phyloP scores from a whole-genome alignment of 768 basidiomycete genomes.

The Cubamyces sp. region DNA sequence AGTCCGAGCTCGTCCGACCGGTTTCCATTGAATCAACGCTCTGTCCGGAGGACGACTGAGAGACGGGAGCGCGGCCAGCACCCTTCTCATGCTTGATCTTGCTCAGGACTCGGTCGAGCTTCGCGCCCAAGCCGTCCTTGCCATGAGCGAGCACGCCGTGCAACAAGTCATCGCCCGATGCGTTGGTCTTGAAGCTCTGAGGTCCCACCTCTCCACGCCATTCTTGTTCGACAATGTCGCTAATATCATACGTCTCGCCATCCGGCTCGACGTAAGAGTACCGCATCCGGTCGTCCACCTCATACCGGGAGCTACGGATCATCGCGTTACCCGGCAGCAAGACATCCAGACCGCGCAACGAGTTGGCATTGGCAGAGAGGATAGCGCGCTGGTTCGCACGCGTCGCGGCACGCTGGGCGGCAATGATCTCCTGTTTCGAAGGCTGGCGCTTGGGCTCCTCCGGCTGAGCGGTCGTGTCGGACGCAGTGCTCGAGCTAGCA shows the following conservation, averaged over 20 bases:
- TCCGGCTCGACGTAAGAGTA: slow-evolving; percentile 94
- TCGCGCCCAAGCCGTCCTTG: slow-evolving; percentile 66
- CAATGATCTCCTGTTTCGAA: slow-evolving; percentile 89
- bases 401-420: slow-evolving; percentile 85
- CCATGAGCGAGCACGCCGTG: slow-evolving; percentile 65
- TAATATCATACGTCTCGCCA: slow-evolving; percentile 92
- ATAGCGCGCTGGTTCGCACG: slow-evolving; percentile 87
- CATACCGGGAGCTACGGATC: slow-evolving; percentile 81
- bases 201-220: slow-evolving; percentile 52
- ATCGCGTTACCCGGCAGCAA: slow-evolving; percentile 83
- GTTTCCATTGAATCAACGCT: slow-evolving; percentile 35
- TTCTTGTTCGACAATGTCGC: slow-evolving; percentile 90
- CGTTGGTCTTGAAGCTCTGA: slow-evolving; percentile 25
- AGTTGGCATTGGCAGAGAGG: slow-evolving; percentile 83
- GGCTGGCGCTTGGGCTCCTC: slow-evolving; percentile 47
- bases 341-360: slow-evolving; percentile 87
- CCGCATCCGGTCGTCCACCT: slow-evolving; percentile 72
- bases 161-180: slow-evolving; percentile 61
- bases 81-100: slow-evolving; percentile 72
- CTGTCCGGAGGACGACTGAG: slow-evolving; percentile 29
- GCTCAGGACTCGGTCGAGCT: slow-evolving; percentile 72
- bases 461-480: slow-evolving; percentile 42
- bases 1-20: slow-evolving; percentile 43
- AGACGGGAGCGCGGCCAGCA: slow-evolving; percentile 32
- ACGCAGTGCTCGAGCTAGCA: slow-evolving; percentile 57